phyloP scores from a whole-genome alignment of 495 filamentous ascomycete species.

The Penicillium bovifimosum region DNA sequence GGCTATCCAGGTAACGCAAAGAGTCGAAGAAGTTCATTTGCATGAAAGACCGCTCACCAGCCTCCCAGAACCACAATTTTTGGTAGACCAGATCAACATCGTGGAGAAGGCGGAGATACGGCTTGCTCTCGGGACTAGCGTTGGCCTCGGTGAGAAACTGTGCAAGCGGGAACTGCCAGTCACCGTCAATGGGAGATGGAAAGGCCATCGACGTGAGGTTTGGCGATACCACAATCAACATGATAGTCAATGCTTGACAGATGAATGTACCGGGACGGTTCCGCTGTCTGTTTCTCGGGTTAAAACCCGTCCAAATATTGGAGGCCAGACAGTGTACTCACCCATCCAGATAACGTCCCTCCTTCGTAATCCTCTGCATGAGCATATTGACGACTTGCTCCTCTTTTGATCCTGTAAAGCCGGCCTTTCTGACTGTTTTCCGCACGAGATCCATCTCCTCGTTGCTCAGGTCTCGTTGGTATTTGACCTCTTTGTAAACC shows the following conservation, averaged over 20 bases:
- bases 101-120: conserved; percentile 22
- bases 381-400: conserved; percentile 20
- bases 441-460: conserved; percentile 14
- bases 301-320: background rate
- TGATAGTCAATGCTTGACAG: conserved; percentile 19
- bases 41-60: no score
- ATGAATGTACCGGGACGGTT: conserved; percentile 9
- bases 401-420: conserved; percentile 11
- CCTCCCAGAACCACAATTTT: background rate
- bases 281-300: background rate
- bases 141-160: conserved; percentile 14
- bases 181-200: conserved; percentile 3
- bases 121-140: background rate
- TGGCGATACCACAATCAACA: conserved; percentile 25
- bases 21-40: no score
- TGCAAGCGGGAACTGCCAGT: conserved; percentile 10
- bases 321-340: background rate
- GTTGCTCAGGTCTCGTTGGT: conserved; percentile 8
- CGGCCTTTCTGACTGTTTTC: conserved; percentile 11
- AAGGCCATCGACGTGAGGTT: conserved; percentile 18
- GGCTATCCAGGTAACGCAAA: conserved; percentile 9
- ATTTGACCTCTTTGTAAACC: background rate
- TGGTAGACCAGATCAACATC: conserved; percentile 16
- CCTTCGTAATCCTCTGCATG: conserved; percentile 7
- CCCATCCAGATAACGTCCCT: background rate